Evolutionary conservation across 257 asterid genomes (phyloP).

Genomic region (Paulownia fortunei): DNA sequence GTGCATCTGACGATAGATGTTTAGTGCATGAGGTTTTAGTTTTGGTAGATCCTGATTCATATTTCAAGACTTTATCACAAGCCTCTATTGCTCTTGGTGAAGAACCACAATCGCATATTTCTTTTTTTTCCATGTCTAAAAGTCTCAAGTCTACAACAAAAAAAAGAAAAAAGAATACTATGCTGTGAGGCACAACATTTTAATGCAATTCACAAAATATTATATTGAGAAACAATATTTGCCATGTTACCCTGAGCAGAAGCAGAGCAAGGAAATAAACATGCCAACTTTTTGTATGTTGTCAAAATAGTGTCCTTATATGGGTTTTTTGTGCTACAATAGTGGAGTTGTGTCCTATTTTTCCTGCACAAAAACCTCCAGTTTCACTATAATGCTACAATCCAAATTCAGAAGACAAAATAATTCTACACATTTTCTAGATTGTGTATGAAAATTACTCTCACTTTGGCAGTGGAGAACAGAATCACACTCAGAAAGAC

Average conservation of each 20-base stretch:
- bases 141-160: slow-evolving; percentile 49
- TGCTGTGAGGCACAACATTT: neutral
- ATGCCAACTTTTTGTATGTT: slow-evolving; percentile 31
- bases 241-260: slow-evolving; percentile 56
- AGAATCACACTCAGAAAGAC: no score
- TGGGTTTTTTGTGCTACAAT: neutral
- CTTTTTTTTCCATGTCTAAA: slow-evolving; percentile 43
- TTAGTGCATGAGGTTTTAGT: neutral
- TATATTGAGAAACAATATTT: neutral
- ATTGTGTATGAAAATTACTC: neutral
- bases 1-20: slow-evolving; percentile 11
- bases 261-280: slow-evolving; percentile 41
- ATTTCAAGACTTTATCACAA: slow-evolving; percentile 21
- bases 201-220: neutral
- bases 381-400: neutral
- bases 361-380: slow-evolving; percentile 26
- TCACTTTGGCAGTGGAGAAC: neutral
- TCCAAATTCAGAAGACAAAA: no score
- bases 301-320: slow-evolving; percentile 18
- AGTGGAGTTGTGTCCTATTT: slow-evolving; percentile 17
- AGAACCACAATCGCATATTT: no score
- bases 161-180: neutral
- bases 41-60: neutral
- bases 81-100: no score
- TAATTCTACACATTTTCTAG: no score